Base-by-base conservation (phyloP, 2,329 filamentous ascomycete genomes). In the Microdochium bolleyi region DNA sequence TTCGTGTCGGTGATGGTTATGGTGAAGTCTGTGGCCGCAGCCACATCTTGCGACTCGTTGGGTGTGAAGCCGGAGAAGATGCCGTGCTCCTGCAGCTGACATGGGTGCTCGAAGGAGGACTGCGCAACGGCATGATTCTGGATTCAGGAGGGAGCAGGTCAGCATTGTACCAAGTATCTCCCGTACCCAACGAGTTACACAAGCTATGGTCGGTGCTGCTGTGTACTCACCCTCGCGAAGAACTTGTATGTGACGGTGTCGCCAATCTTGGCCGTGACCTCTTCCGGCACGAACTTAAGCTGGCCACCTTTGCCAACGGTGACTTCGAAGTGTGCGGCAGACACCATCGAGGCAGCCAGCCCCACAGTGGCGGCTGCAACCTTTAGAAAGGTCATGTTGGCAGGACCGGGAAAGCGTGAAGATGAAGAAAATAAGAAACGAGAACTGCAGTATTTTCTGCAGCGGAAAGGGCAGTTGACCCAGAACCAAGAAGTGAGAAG, bases 11-110 rank as follows among this genome's bases (percentile, higher is more conserved):
- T 70, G 46, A 79, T 60, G 2, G 66, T 68, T 54, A 78, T 70
- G 27, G 70, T 72, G 61, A 73, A 79, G 8, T 68, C 65, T 0
- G 68, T 70, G 14, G 64, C 61, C 2, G 66, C 61, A 5, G 61
- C 63, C 0, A 58, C 58, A 32, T 70, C 66, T 3, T 62, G 52
- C 1, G 62, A 61, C 9, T 54, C 44, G 7, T 61, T 66, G 0
- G 70, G 68, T 27, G 69, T 66, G 54, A 72, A 73, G 38, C 69
- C 73, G 1, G 71, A 74, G 62, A 73, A 75, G 61, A 75, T 70
- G 8, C 65, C 68, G 24, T 58, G 58, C 1, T 57, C 58, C 27
- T 70, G 58, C 13, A 71, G 65, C 10, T 65, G 57, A 58, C 72
- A 75, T 3, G 72, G 71, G 50, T 64, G 63, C 22, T 63, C 61